Percentiles rank a stretch among this genome's conserved stretches.
phyloP scores from a whole-genome alignment of 495 filamentous ascomycete species.

The Antarctomyces pellizariae region DNA sequence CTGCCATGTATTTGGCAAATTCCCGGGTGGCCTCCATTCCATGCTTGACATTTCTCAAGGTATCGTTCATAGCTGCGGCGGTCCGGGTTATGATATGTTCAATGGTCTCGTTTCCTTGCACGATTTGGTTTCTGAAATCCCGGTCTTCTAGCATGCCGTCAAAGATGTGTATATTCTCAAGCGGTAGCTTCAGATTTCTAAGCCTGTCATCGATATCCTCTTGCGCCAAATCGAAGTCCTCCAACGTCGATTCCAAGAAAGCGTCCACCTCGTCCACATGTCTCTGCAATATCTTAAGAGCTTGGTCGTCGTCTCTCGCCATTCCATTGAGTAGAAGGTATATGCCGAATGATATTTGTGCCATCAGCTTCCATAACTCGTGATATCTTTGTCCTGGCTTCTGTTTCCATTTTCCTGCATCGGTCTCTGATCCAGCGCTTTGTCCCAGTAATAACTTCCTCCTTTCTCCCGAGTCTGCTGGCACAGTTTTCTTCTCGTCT shows the following conservation, averaged over 20 bases:
- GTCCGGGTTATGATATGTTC: slow-evolving; percentile 71
- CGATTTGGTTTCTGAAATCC: slow-evolving; percentile 54
- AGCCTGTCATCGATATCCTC: slow-evolving; percentile 50
- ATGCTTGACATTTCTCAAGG: slow-evolving; percentile 52
- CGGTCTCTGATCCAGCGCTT: slow-evolving; percentile 30
- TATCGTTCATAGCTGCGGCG: slow-evolving; percentile 44
- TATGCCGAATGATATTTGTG: slow-evolving; percentile 85
- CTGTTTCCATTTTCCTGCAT: slow-evolving; percentile 50
- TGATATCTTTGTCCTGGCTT: slow-evolving; percentile 44
- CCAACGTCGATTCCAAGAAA: slow-evolving; percentile 62
- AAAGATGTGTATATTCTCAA: slow-evolving; percentile 65
- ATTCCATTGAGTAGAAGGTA: slow-evolving; percentile 67
- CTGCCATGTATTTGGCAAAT: slow-evolving; percentile 48
- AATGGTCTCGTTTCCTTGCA: slow-evolving; percentile 76
- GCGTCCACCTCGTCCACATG: slow-evolving; percentile 89
- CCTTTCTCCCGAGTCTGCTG: slow-evolving; percentile 38
- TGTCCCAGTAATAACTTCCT: slow-evolving; percentile 46
- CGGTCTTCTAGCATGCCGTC: slow-evolving; percentile 74
- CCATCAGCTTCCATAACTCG: slow-evolving; percentile 70
- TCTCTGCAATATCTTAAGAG: slow-evolving; percentile 68
- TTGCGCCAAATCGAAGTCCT: slow-evolving; percentile 67
- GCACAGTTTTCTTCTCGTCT: slow-evolving; percentile 18
- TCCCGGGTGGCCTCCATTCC: slow-evolving; percentile 54
- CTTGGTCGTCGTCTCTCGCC: slow-evolving; percentile 69
- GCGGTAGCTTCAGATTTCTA: slow-evolving; percentile 55